Base-by-base conservation (phyloP, 345 rosid species). In the Combretum micranthum region DNA sequence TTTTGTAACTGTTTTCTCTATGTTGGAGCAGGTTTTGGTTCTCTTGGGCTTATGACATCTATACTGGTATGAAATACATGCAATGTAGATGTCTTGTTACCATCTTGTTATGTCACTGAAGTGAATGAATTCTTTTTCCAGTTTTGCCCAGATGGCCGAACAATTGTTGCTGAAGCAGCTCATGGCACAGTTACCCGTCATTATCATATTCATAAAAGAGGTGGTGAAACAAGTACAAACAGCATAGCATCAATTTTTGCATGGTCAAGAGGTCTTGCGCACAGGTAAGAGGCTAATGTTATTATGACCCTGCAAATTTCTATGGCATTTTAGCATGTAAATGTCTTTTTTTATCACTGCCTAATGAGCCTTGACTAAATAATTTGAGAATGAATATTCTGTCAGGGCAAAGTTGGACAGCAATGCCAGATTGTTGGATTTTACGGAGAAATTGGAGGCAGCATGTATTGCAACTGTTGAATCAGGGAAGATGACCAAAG, bases 21-120 rank as follows among this genome's bases (percentile, higher is more conserved):
- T 57, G 15, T 66, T 42, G 59, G 25, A 60, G 58, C 55, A 91
- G 98, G 99, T 18, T 93, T 89, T 60, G 99, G 99, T 32, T 93
- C 97, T 58, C 99, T 93, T 72, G 99, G 99, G 66, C 70, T 93
- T 83, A 93, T 93, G 99, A 89, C 97, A 55, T 89, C 99, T 48
- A 97, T 93, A 37, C 72, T 93, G 96, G 99, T 88, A 84, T n/a
- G n/a, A n/a, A n/a, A 25, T 25, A 3, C 32, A 25, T 25, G 32
- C 32, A 25, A 25, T 3, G 6, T 25, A 25, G 6, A 3, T 25
- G 39, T 7, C 39, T 11, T 11, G 9, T 32, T 5, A 32, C 1
- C 9, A 11, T 32, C 10, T 4, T 32, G 39, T 32, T 5, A 32
- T 32, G 39, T 32, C 10, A 32, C 39, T 3, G 39, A 32, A 7